phyloP scores from a whole-genome alignment of 345 rosid species.

The Capsella bursapastoris region DNA sequence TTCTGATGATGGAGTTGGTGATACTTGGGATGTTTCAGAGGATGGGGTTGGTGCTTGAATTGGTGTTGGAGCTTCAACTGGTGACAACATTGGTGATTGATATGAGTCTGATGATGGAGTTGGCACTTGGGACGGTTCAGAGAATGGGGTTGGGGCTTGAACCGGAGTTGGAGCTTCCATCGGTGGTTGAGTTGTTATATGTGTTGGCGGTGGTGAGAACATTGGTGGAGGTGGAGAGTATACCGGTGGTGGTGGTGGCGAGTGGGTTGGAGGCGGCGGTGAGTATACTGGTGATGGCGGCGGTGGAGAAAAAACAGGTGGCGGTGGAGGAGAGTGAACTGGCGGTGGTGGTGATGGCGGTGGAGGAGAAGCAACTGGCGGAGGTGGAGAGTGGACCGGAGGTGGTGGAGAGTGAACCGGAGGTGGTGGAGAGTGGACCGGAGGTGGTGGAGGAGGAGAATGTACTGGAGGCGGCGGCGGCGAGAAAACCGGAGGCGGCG shows the following conservation, averaged over 20 bases:
- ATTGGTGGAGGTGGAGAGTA: slow-evolving; percentile 42
- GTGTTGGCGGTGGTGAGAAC: slow-evolving; percentile 36
- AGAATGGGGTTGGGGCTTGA: slow-evolving; percentile 16
- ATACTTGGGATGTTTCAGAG: not conserved
- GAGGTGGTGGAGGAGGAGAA: slow-evolving; percentile 40
- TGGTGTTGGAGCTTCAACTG: slow-evolving; percentile 16
- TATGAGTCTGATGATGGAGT: slow-evolving; percentile 18
- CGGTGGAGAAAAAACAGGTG: slow-evolving; percentile 34
- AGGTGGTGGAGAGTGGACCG: slow-evolving; percentile 29
- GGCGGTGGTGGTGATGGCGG: slow-evolving; percentile 39
- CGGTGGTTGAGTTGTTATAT: slow-evolving; percentile 31
- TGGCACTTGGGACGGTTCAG: not conserved
- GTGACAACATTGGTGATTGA: not conserved
- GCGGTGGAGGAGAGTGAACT: slow-evolving; percentile 33
- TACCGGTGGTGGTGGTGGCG: slow-evolving; percentile 30
- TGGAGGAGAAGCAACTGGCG: slow-evolving; percentile 33
- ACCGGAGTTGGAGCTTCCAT: not conserved
- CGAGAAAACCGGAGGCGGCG: slow-evolving; percentile 12
- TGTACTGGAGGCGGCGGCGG: slow-evolving; percentile 31
- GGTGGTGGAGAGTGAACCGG: slow-evolving; percentile 26
- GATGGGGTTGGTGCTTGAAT: slow-evolving; percentile 14
- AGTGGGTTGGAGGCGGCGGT: slow-evolving; percentile 26
- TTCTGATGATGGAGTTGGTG: slow-evolving; percentile 25
- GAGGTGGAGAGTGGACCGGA: slow-evolving; percentile 6
- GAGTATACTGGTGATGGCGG: slow-evolving; percentile 29